Evolutionary conservation across 2,329 filamentous ascomycete species (phyloP), one percentile per base, ranked within the genome.

Genomic region (Penicillium vulpinum): DNA sequence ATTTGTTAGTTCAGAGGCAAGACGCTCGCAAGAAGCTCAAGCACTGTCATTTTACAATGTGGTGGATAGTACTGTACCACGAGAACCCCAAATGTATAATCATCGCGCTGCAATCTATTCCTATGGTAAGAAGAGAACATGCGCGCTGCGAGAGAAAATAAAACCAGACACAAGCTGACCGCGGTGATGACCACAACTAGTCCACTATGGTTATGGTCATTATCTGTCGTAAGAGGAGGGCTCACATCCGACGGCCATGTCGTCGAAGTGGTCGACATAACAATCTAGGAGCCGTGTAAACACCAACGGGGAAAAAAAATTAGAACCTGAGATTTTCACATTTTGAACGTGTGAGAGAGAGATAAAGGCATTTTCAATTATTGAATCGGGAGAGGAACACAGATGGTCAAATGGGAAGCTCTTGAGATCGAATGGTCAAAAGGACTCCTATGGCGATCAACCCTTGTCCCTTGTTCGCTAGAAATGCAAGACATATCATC

Each of bases 181-280:
- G 73, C 69, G 10, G 77, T 73, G 15, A 73, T 65, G 28, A 80
- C 76, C 7, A 77, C 67, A 16, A 80, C 63, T 31, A 79, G 59
- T 26, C 75, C 77, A 35, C 73, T 70, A 54, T 78, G 75, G 59
- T 80, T 69, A 29, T 73, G 63, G 13, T 62, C 46, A 15, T 73
- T 75, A 52, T 78, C 65, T 26, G 63, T 63, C 26, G 71, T 70
- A n/a, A 78, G 65, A 10, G 77, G 75, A 33, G 71, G 55, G n/a
- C 67, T 66, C 9, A 69, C 54, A 7, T 67, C 66, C n/a, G 57
- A 48, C n/a, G 50, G 45, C 22, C 46, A 54, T 21, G 41, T 31
- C 43, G 45, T 58, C n/a, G 51, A 21, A 31, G 46, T 57, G 31
- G 43, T 16, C 18, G 43, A 46, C 40, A 46, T 41, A 9, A 39